A percentile compares a stretch with the other conserved stretches of the same genome.
These are phyloP conservation scores for Eutreptiella sp. DNA, from an alignment of 208 protist genomes.

Conservation along the genomic window DNA sequence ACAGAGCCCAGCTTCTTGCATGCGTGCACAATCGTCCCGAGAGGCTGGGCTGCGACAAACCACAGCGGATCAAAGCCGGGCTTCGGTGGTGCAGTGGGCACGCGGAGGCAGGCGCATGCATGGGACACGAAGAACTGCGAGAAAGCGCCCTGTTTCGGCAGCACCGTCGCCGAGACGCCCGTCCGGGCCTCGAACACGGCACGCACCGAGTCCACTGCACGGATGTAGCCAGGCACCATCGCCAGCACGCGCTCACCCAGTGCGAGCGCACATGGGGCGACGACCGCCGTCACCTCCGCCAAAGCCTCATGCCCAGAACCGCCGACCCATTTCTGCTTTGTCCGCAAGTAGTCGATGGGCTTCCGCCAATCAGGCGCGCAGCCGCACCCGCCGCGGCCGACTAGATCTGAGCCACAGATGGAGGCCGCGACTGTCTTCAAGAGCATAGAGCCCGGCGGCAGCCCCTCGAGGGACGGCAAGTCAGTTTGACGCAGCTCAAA, in stretches of 20 bases:
- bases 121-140: slow-evolving; percentile 18
- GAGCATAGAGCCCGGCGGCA: slow-evolving; percentile 9
- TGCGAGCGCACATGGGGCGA: neutral
- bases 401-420: slow-evolving; percentile 11
- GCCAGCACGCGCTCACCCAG: neutral
- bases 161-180: neutral
- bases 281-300: neutral
- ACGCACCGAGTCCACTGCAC: neutral
- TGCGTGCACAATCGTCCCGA: slow-evolving; percentile 17
- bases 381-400: neutral
- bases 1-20: slow-evolving; percentile 3
- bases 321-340: neutral
- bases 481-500: too few species aligned
- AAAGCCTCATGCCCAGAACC: neutral
- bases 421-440: slow-evolving; percentile 15
- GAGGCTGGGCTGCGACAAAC: slow-evolving; percentile 16
- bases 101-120: neutral
- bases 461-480: slow-evolving; percentile 13
- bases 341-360: slow-evolving; percentile 11
- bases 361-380: neutral
- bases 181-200: slow-evolving; percentile 1
- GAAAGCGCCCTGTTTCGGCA: slow-evolving; percentile 9
- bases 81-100: neutral
- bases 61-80: slow-evolving; percentile 8
- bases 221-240: slow-evolving; percentile 15